Conservation (phyloP, 345 rosid species). For the Euphorbia peplus region DNA sequence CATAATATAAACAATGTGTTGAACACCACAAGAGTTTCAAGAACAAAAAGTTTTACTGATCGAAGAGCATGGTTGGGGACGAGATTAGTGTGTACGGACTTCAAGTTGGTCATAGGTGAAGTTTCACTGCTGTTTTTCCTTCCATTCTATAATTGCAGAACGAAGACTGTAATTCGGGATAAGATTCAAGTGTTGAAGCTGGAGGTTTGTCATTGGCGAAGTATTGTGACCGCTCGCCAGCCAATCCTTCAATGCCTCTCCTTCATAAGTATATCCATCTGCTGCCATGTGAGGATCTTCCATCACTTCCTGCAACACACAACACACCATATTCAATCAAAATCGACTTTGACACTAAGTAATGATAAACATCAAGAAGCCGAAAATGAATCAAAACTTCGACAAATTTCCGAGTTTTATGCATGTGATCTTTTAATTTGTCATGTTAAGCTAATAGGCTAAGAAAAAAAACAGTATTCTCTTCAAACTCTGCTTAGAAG, state of each 20-base stretch:
- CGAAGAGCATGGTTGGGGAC: constrained; percentile 69
- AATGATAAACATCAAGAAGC: no score
- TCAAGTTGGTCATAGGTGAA: constrained; percentile 62
- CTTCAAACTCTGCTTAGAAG: no score
- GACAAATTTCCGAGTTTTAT: no score
- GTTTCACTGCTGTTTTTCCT: constrained; percentile 4
- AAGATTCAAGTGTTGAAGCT: constrained; percentile 49
- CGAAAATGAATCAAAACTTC: no score
- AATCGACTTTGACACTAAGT: no score
- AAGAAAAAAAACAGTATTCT: no score
- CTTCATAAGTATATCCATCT: constrained; percentile 74
- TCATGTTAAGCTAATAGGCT: no score
- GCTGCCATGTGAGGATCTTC: constrained; percentile 75
- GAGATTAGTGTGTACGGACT: constrained; percentile 49
- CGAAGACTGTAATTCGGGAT: constrained; percentile 65
- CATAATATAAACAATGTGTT: constrained; percentile 3
- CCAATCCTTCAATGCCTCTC: constrained; percentile 62
- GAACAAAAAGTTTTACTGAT: constrained; percentile 25
- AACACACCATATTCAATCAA: background rate
- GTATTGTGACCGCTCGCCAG: constrained; percentile 56
- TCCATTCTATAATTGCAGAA: constrained; percentile 67
- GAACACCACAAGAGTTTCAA: background rate
- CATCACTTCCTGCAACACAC: constrained; percentile 66
- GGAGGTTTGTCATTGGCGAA: constrained; percentile 63
- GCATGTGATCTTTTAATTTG: no score